Conservation (phyloP, 2,329 filamentous ascomycete genomes). For the Zymoseptoria brevis region DNA sequence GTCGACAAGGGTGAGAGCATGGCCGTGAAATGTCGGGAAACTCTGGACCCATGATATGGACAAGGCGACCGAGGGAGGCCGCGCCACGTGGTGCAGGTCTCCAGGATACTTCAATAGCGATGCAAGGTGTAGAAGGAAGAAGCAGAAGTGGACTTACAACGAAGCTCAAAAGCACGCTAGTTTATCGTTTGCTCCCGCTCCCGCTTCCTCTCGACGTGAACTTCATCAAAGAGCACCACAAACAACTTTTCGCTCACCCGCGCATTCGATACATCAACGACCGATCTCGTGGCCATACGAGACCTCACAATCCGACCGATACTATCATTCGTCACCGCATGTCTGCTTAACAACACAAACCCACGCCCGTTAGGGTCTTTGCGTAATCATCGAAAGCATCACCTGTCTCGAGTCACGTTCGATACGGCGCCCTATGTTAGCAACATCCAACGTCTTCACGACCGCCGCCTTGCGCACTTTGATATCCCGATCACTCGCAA, state of each 20-base stretch:
- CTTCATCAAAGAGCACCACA: neutral
- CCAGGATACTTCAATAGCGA: no score
- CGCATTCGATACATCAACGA: neutral
- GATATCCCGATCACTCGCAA: neutral
- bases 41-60: no score
- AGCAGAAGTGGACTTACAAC: no score
- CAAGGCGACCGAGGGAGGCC: no score
- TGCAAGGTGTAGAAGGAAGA: no score
- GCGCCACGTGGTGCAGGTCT: no score
- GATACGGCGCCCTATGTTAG: neutral
- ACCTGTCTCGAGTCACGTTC: neutral
- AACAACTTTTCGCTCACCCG: neutral
- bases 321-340: neutral
- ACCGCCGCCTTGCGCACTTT: neutral
- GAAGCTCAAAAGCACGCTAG: neutral
- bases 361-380: neutral
- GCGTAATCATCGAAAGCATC: neutral
- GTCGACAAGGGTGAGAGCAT: no score
- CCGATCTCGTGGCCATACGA: neutral
- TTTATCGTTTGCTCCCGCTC: no score
- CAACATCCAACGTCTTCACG: neutral
- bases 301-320: neutral
- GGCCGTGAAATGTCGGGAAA: no score
- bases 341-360: neutral
- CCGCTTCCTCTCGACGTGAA: neutral